Evolutionary conservation across 192 early-diverging fungal species (phyloP).

Genomic region (Radiomyces spectabilis): DNA sequence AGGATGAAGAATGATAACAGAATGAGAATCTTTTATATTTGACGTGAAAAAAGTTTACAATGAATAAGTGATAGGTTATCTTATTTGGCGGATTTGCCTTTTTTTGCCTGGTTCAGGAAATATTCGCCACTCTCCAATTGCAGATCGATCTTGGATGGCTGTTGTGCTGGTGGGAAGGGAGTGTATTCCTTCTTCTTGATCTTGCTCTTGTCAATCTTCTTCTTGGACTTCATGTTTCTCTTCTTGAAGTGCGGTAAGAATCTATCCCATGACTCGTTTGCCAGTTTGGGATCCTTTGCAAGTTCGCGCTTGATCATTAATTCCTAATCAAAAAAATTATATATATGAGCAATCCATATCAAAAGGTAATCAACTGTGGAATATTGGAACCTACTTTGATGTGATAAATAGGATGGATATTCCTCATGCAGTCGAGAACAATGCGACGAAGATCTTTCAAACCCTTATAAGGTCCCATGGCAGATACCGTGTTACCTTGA

Average conservation of each 20-base stretch:
- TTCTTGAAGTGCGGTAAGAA: conserved; percentile 97
- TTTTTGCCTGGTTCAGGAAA: conserved; percentile 75
- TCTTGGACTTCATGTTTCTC: conserved; percentile 67
- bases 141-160: conserved; percentile 82
- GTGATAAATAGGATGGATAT: conserved; percentile 98
- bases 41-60: too few relatives aligned
- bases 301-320: conserved; percentile 98
- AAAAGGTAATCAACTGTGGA: too few relatives aligned
- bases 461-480: conserved; percentile 87
- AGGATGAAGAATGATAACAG: too few relatives aligned
- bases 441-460: conserved; percentile 84
- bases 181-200: conserved; percentile 78
- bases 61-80: too few relatives aligned
- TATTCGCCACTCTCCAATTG: conserved; percentile 96
- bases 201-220: conserved; percentile 42
- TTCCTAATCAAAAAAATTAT: conserved; percentile 47
- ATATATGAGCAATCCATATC: neutral
- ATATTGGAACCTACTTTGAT: conserved; percentile 92
- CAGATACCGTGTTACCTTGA: conserved; percentile 95
- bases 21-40: too few relatives aligned
- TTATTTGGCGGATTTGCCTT: too few relatives aligned
- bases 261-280: conserved; percentile 92
- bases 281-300: conserved; percentile 92
- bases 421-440: conserved; percentile 96
- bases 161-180: conserved; percentile 84